Conservation (phyloP, 257 asterid species). For the Paraleonurus japonicus region DNA sequence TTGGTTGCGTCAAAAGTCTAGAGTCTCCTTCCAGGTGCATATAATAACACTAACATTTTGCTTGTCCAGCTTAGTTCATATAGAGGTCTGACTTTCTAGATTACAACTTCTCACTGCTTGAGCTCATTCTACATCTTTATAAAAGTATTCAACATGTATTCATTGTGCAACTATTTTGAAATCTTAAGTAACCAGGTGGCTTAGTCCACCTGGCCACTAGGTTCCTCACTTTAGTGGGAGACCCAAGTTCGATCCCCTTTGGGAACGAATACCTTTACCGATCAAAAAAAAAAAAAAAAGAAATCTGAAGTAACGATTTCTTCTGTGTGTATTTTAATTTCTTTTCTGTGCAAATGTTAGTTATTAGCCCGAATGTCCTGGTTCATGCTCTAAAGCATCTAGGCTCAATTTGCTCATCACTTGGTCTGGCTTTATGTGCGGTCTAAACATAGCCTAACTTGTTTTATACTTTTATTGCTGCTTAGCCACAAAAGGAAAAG, state of each 20-base stretch:
- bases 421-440: background rate
- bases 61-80: slow-evolving; percentile 1
- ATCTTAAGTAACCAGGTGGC: no score
- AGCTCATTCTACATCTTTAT: background rate
- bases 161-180: background rate
- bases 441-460: background rate
- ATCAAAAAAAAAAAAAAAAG: no score
- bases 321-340: background rate
- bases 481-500: slow-evolving; percentile 11
- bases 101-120: background rate
- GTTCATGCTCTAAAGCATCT: background rate
- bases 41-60: background rate
- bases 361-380: background rate
- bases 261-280: no score
- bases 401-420: slow-evolving; percentile 7
- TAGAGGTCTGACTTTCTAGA: background rate
- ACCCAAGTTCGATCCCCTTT: no score
- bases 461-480: background rate
- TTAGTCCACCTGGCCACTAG: no score
- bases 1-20: slow-evolving; percentile 2
- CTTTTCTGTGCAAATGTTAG: background rate
- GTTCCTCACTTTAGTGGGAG: no score
- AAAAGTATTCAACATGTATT: background rate
- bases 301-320: background rate
- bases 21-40: background rate